A percentile compares a stretch with the other conserved stretches of the same genome.
Conservation (phyloP, 2,329 filamentous ascomycete genomes). For the Epichloe gansuensis region DNA sequence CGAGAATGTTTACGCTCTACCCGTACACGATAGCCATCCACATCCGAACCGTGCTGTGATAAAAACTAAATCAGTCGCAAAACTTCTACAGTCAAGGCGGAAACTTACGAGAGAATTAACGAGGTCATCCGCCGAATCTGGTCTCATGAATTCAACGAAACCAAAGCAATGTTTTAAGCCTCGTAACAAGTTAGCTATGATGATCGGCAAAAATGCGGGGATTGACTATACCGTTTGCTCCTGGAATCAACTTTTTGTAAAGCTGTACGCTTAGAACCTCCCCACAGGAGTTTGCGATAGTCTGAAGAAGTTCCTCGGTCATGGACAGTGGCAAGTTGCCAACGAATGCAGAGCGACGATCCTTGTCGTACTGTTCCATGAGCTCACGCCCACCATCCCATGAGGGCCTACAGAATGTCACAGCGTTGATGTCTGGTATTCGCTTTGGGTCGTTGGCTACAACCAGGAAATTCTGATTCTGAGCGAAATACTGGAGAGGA, state of each 20-base stretch:
- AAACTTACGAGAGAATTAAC: conserved; percentile 24
- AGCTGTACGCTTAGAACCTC: conserved; percentile 19
- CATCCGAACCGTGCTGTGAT: conserved; percentile 18
- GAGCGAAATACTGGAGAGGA: conserved; percentile 4
- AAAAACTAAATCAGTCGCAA: conserved; percentile 5
- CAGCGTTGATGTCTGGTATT: background rate
- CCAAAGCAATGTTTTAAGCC: conserved; percentile 17
- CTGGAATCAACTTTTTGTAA: conserved; percentile 13
- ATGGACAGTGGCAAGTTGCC: conserved; percentile 29
- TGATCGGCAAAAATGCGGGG: background rate
- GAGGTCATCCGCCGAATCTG: conserved; percentile 24
- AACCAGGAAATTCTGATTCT: conserved; percentile 7
- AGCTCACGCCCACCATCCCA: conserved; percentile 9
- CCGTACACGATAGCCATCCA: conserved; percentile 21
- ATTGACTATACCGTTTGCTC: background rate
- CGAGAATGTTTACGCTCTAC: conserved; percentile 25
- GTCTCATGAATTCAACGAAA: conserved; percentile 27
- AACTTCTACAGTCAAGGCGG: background rate
- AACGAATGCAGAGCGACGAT: conserved; percentile 35
- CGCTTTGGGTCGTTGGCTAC: conserved; percentile 17
- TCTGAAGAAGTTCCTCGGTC: conserved; percentile 23
- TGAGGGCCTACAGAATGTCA: background rate
- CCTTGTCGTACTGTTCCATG: conserved; percentile 25
- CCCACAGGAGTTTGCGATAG: conserved; percentile 26
- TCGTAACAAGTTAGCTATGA: conserved; percentile 9